Percentiles rank a stretch among this genome's conserved stretches.
phyloP scores from a whole-genome alignment of 345 rosid genomes.

The Turritis glabra region DNA sequence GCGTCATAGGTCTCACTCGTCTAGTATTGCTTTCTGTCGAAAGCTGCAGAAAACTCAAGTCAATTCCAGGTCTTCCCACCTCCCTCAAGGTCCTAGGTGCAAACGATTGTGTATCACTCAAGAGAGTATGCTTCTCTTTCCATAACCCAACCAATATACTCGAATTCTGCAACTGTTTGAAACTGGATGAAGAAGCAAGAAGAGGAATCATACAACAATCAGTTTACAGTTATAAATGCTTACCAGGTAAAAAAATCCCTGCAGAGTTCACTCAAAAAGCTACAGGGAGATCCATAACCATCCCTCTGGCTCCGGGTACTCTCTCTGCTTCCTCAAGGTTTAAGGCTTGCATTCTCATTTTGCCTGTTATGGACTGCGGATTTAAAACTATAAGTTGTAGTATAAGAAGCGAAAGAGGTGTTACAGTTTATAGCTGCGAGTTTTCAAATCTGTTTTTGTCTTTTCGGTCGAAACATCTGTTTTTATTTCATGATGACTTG shows the following conservation, averaged over 20 bases:
- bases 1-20: not conserved
- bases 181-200: slow-evolving; percentile 9
- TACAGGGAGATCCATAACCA: not conserved
- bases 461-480: not conserved
- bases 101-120: not conserved
- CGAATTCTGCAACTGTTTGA: slow-evolving; percentile 4
- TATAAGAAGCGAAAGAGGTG: not conserved
- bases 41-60: not conserved
- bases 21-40: not conserved
- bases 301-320: not conserved
- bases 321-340: slow-evolving; percentile 13
- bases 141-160: not conserved
- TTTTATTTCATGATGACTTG: not conserved
- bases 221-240: not conserved
- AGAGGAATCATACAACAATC: not conserved
- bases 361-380: not conserved
- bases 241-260: slow-evolving; percentile 12
- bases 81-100: not conserved
- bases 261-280: not conserved
- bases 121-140: not conserved
- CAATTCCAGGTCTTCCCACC: not conserved
- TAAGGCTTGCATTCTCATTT: not conserved
- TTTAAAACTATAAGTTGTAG: not conserved
- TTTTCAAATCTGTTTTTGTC: not conserved
- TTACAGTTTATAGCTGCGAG: not conserved